Conservation (phyloP, 108 stramenopile genomes). For the Chaetoceros muelleri region DNA sequence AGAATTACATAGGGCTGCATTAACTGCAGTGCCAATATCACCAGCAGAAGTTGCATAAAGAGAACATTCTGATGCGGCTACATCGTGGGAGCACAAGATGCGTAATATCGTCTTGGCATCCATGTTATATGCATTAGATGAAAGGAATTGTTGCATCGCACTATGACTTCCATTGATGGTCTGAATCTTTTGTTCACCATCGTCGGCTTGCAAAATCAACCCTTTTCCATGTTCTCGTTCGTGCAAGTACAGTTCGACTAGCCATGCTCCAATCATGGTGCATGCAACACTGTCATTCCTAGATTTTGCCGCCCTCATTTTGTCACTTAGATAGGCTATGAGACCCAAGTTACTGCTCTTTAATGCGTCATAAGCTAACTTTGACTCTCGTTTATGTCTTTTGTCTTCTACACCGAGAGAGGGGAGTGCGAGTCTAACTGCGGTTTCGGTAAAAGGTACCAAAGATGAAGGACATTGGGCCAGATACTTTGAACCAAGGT, state of each 20-base stretch:
- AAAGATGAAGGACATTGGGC: constrained; percentile 63
- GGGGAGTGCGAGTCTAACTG: constrained; percentile 60
- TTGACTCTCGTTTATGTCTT: constrained; percentile 35
- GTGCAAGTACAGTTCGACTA: constrained; percentile 68
- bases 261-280: constrained; percentile 83
- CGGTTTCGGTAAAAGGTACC: constrained; percentile 73
- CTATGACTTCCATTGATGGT: constrained; percentile 19
- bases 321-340: constrained; percentile 69
- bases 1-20: constrained; percentile 52
- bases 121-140: constrained; percentile 58
- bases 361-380: constrained; percentile 45
- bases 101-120: constrained; percentile 69
- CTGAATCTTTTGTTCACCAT: constrained; percentile 7
- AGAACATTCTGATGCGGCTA: constrained; percentile 65
- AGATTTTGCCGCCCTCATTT: constrained; percentile 58
- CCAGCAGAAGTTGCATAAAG: constrained; percentile 58
- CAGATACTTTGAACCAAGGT: constrained; percentile 70
- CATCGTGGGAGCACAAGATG: constrained; percentile 68
- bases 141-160: constrained; percentile 53
- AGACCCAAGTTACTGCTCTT: constrained; percentile 53
- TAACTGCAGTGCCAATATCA: constrained; percentile 60
- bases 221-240: constrained; percentile 23
- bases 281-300: constrained; percentile 56
- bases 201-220: background rate
- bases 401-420: constrained; percentile 56